phyloP scores from a whole-genome alignment of 371 early-diverging fungal species.

The Actinomortierella wolfii region DNA sequence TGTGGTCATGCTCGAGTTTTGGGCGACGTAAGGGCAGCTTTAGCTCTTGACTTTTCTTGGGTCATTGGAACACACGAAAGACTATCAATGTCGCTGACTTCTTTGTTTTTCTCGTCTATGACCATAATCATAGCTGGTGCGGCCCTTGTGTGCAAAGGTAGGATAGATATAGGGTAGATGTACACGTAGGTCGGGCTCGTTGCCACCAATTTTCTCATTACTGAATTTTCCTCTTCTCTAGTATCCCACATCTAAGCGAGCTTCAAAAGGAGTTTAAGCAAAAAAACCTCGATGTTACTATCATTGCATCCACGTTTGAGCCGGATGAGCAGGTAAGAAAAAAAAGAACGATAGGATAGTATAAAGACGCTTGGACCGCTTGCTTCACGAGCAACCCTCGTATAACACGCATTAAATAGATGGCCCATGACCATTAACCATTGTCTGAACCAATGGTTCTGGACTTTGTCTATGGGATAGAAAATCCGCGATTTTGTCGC shows the following conservation, averaged over 20 bases:
- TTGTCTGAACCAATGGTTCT: background rate
- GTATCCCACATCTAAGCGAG: constrained; percentile 41
- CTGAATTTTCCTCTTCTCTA: background rate
- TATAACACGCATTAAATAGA: no score
- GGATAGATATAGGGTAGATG: no score
- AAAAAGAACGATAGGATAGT: no score
- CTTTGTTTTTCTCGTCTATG: background rate
- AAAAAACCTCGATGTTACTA: constrained; percentile 44
- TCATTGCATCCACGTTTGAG: constrained; percentile 32
- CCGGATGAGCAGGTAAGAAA: constrained; percentile 30
- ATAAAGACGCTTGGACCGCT: no score
- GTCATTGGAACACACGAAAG: background rate
- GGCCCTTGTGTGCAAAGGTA: constrained; percentile 44
- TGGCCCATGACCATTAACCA: no score
- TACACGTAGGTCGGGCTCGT: no score
- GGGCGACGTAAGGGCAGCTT: constrained; percentile 30
- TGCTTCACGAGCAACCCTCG: no score
- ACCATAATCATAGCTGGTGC: constrained; percentile 20
- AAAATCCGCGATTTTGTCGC: constrained; percentile 44
- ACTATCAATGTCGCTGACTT: background rate
- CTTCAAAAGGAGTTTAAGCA: constrained; percentile 42
- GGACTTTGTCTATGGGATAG: constrained; percentile 2
- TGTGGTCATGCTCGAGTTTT: constrained; percentile 44
- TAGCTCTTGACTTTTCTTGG: background rate
- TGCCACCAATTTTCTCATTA: no score